phyloP scores from a whole-genome alignment of 371 early-diverging fungal genomes.

The Apophysomyces ossiformis region DNA sequence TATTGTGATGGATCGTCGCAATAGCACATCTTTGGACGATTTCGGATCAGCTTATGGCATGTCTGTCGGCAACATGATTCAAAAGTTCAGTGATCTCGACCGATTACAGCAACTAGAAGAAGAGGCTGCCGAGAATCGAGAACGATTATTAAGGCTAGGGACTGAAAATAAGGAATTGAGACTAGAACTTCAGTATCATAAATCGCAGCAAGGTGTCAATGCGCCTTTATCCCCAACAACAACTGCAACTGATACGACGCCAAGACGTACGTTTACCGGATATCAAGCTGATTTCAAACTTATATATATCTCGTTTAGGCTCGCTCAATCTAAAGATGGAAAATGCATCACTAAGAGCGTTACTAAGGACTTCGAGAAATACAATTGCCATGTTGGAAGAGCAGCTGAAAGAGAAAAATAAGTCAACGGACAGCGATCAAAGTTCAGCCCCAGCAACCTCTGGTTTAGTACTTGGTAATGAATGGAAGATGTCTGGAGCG shows the following conservation, averaged over 20 bases:
- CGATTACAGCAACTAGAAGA: constrained; percentile 60
- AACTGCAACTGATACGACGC: constrained; percentile 4
- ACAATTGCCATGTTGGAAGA: constrained; percentile 48
- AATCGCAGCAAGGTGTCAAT: constrained; percentile 8
- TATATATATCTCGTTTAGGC: not conserved
- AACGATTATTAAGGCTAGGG: constrained; percentile 34
- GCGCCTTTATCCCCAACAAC: constrained; percentile 3
- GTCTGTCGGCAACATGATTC: constrained; percentile 61
- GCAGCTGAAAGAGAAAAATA: constrained; percentile 30
- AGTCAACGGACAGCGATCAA: constrained; percentile 12
- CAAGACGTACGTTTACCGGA: constrained; percentile 12
- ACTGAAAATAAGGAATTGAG: constrained; percentile 50
- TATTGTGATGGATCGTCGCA: constrained; percentile 79
- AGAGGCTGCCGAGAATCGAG: constrained; percentile 43
- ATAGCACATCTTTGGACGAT: constrained; percentile 19
- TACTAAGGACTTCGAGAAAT: constrained; percentile 41
- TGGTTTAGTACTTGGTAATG: constrained; percentile 36
- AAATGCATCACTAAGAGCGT: constrained; percentile 41
- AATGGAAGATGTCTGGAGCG: constrained; percentile 42
- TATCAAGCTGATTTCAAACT: not conserved
- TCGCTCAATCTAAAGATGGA: constrained; percentile 41
- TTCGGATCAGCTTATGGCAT: constrained; percentile 20
- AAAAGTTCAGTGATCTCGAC: constrained; percentile 80
- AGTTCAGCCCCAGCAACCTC: constrained; percentile 6
- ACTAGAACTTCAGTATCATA: constrained; percentile 26